Evolutionary conservation across 129 eudicot genomes (phyloP).

Genomic region (Glebionis coronaria): DNA sequence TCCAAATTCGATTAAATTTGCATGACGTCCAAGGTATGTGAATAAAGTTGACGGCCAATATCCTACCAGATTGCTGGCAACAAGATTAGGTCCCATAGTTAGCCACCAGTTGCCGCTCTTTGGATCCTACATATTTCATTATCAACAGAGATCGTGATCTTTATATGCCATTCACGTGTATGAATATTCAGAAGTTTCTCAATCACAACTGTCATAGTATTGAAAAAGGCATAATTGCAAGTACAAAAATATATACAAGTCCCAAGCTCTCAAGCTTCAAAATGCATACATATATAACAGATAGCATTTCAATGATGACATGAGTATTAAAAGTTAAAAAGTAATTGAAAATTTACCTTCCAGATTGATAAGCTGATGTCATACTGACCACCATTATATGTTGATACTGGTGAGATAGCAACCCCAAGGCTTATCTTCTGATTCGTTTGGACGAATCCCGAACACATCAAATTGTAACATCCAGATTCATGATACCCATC

Average conservation of each 20-base stretch:
- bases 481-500: conserved; percentile 69
- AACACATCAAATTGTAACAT: conserved; percentile 80
- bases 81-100: conserved; percentile 43
- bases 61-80: conserved; percentile 26
- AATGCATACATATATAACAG: background rate
- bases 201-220: background rate
- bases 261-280: background rate
- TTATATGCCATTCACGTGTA: background rate
- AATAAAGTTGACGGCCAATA: conserved; percentile 76
- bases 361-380: conserved; percentile 63
- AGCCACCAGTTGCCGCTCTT: conserved; percentile 84
- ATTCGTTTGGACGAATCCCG: conserved; percentile 77
- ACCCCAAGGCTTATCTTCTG: conserved; percentile 65
- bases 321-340: background rate
- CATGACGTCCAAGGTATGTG: conserved; percentile 50
- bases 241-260: no score
- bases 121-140: conserved; percentile 45
- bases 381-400: conserved; percentile 62
- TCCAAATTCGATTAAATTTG: conserved; percentile 46
- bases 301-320: background rate
- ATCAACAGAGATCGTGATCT: background rate
- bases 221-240: background rate
- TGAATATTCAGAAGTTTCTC: background rate
- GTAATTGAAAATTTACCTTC: conserved; percentile 51
- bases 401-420: conserved; percentile 61